These are phyloP conservation scores for Serendipita sp. DNA, from an alignment of 1,284 basidiomycete genomes.

Conservation along the genomic window DNA sequence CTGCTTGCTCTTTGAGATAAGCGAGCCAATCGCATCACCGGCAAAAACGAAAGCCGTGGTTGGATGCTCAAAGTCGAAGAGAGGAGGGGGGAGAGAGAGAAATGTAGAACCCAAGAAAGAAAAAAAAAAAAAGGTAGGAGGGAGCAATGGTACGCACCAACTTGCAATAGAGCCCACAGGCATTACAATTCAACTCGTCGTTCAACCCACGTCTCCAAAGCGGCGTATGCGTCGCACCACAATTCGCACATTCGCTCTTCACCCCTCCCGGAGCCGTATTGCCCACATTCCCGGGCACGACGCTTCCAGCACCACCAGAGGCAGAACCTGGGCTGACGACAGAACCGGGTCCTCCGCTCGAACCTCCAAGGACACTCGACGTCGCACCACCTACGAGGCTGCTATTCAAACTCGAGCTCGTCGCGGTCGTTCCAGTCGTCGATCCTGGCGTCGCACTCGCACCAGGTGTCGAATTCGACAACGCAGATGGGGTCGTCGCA, in stretches of 20 bases:
- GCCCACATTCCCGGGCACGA: conserved; percentile 6
- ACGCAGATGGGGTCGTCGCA: background rate
- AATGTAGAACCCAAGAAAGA: conserved; percentile 10
- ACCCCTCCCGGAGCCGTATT: conserved; percentile 54
- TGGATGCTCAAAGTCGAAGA: conserved; percentile 18
- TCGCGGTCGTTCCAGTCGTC: conserved; percentile 22
- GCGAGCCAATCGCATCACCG: no score
- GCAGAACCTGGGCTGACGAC: background rate
- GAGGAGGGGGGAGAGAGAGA: conserved; percentile 15
- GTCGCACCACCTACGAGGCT: no score
- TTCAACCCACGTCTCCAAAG: conserved; percentile 69
- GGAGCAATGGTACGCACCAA: conserved; percentile 33
- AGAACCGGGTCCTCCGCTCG: no score
- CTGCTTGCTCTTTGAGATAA: no score
- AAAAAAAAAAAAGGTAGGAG: conserved; percentile 13
- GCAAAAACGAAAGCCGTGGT: background rate
- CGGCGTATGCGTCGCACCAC: conserved; percentile 69
- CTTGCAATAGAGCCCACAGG: conserved; percentile 68
- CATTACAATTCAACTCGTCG: conserved; percentile 73
- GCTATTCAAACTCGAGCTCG: background rate
- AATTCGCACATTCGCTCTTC: conserved; percentile 71
- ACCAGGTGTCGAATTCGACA: background rate
- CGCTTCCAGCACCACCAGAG: background rate
- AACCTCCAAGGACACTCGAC: no score
- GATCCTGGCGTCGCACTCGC: conserved; percentile 8